Base-by-base conservation (phyloP, 331 rosid genomes). In the Quercus tomentella region DNA sequence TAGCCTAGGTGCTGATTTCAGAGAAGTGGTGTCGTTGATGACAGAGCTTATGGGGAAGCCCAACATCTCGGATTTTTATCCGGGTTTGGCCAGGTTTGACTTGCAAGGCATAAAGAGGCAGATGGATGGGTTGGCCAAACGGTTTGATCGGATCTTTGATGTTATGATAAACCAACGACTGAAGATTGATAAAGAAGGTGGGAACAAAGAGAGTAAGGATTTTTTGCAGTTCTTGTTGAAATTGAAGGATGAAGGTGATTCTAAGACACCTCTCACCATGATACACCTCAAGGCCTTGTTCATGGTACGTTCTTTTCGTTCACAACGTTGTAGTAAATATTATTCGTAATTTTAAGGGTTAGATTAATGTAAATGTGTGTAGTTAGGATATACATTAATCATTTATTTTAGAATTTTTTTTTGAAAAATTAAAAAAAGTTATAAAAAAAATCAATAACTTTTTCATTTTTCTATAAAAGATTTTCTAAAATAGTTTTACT, bases 261-360 rank as follows among this genome's bases (percentile, higher is more conserved):
- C 97, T 11, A 88, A 90, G 57, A 79, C 89, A 0, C 87, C 93
- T 17, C 58, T 92, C 17, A 86, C 97, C 22, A 77, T 77, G 67
- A 58, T 49, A 4, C 91, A 93, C 1, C 70, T 95, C 37, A 92
- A 95, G 80, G 93, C 93, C 1, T 70, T 95, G 7, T 92, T 95
- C 28, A 91, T 91, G 92, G 97, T 92, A 85, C 11, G 80, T 67
- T 6, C 23, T 33, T 11, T 78, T 30, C 23, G 18, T 16, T 76
- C 11, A 20, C 18, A 28, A 56, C 16, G 15, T 61, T 20, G 66
- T 16, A 3, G 11, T 65, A 67, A 51, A 35, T 35, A 35, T 35
- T 35, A 35, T 35, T 35, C 2, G 41, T 35, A 35, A 35, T 35
- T 6, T 35, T 6, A 35, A 35, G 41, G 41, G 8, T 35, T 6